Evolutionary conservation across 2,329 filamentous ascomycete genomes (phyloP).

Genomic region (Alternaria brassicae): DNA sequence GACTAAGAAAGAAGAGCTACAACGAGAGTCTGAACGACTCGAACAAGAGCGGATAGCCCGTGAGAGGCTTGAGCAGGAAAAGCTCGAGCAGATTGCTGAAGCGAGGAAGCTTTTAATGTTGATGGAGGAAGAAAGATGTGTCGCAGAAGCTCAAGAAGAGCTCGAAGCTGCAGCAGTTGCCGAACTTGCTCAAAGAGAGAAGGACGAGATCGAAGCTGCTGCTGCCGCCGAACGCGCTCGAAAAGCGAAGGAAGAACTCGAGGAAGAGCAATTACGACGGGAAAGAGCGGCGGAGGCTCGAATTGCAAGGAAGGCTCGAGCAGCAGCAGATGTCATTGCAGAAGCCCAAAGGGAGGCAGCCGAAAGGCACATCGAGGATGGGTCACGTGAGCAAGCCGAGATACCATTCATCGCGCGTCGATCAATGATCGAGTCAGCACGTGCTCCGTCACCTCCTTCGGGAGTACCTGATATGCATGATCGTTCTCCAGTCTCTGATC

Average conservation of each 20-base stretch:
- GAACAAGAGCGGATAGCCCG: constrained; percentile 3
- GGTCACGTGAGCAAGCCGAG: constrained; percentile 11
- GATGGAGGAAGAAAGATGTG: constrained; percentile 15
- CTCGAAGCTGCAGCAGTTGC: constrained; percentile 9
- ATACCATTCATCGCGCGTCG: constrained; percentile 5
- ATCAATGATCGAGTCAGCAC: constrained; percentile 19
- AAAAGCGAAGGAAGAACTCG: constrained; percentile 1
- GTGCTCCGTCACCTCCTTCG: constrained; percentile 20
- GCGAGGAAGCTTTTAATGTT: constrained; percentile 12
- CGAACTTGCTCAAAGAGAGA: constrained; percentile 10
- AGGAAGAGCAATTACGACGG: constrained; percentile 9
- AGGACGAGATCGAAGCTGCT: constrained; percentile 8
- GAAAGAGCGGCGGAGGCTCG: constrained; percentile 13
- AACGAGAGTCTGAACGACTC: constrained; percentile 5
- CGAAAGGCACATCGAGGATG: constrained; percentile 10
- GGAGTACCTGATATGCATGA: constrained; percentile 11
- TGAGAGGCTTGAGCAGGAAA: constrained; percentile 16
- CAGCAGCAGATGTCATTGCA: constrained; percentile 4
- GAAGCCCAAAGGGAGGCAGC: constrained; percentile 12
- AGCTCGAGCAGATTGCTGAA: constrained; percentile 13
- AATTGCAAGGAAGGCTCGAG: constrained; percentile 11
- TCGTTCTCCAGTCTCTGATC: constrained; percentile 28
- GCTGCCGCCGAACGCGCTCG: constrained; percentile 3
- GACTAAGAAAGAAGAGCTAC: background rate
- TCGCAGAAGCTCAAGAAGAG: constrained; percentile 8